Conservation (phyloP, 352 stramenopile genomes). For the Peronospora farinosa region DNA sequence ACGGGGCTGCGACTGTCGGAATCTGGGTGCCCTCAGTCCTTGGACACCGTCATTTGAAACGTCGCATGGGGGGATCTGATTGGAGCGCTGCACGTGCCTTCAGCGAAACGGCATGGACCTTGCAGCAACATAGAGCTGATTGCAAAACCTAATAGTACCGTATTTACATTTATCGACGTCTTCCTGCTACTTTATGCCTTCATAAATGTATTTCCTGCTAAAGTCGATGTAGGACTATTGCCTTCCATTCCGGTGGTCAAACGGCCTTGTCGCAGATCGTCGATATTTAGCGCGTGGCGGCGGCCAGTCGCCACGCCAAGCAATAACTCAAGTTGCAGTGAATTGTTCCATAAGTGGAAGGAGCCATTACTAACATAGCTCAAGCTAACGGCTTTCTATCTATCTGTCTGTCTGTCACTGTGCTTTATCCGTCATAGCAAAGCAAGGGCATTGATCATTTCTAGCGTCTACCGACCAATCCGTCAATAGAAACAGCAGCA, state of each 20-base stretch:
- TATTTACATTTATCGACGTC: neutral
- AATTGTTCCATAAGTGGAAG: too few relatives aligned
- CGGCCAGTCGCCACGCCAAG: constrained; percentile 5
- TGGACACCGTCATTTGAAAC: too few relatives aligned
- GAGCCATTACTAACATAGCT: too few relatives aligned
- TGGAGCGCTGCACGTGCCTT: constrained; percentile 18
- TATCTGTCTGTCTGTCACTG: neutral
- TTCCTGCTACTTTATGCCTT: neutral
- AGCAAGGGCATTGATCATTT: neutral
- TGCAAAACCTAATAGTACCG: neutral
- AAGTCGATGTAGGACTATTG: neutral
- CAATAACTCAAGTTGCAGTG: constrained; percentile 5
- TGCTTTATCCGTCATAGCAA: constrained; percentile 4
- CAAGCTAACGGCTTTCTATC: too few relatives aligned
- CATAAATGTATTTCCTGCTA: neutral
- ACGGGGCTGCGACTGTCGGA: too few relatives aligned
- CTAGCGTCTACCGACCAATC: neutral
- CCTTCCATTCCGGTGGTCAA: constrained; percentile 1
- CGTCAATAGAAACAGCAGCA: neutral
- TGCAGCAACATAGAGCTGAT: constrained; percentile 1
- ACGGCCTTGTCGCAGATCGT: constrained; percentile 4
- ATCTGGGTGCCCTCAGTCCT: too few relatives aligned
- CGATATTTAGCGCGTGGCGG: constrained; percentile 9
- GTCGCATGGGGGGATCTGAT: constrained; percentile 10
- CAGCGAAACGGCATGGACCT: neutral